Conservation (phyloP, 768 basidiomycete genomes). For the Leccinum subgranulosum region DNA sequence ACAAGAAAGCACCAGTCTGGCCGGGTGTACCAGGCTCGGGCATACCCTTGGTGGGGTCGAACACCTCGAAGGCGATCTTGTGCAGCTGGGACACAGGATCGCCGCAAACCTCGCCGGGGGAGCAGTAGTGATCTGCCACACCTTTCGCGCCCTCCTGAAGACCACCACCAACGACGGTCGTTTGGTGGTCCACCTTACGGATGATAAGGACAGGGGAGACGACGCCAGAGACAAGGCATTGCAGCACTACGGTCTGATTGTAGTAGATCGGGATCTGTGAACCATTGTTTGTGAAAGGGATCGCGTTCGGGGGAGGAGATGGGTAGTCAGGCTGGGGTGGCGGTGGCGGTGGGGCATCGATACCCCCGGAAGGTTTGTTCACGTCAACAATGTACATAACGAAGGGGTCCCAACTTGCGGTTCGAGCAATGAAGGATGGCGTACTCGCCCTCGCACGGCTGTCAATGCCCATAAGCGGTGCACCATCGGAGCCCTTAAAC, state of each 20-base stretch:
- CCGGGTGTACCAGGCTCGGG: slow-evolving; percentile 80
- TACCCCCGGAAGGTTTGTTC: slow-evolving; percentile 73
- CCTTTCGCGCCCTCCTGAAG: slow-evolving; percentile 84
- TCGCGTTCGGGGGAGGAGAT: slow-evolving; percentile 86
- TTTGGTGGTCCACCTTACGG: slow-evolving; percentile 89
- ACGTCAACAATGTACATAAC: slow-evolving; percentile 98
- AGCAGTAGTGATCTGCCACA: slow-evolving; percentile 78
- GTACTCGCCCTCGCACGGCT: slow-evolving; percentile 67
- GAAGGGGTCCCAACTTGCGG: slow-evolving; percentile 92
- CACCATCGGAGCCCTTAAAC: slow-evolving; percentile 92
- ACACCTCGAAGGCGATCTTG: slow-evolving; percentile 93
- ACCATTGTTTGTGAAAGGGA: slow-evolving; percentile 78
- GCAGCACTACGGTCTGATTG: slow-evolving; percentile 93
- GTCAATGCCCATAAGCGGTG: slow-evolving; percentile 77
- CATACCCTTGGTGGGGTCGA: slow-evolving; percentile 62
- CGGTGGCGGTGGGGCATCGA: slow-evolving; percentile 75
- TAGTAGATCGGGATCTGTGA: slow-evolving; percentile 91
- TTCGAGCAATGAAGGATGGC: slow-evolving; percentile 86
- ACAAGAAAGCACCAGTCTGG: slow-evolving; percentile 75
- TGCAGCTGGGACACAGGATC: slow-evolving; percentile 95
- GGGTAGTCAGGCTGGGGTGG: slow-evolving; percentile 89
- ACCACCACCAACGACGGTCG: slow-evolving; percentile 88
- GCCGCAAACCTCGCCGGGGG: slow-evolving; percentile 83
- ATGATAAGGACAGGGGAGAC: slow-evolving; percentile 93
- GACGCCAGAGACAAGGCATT: slow-evolving; percentile 91